Base-by-base conservation (phyloP, 306 rosid genomes). In the Pterocarpus macrocarpus region DNA sequence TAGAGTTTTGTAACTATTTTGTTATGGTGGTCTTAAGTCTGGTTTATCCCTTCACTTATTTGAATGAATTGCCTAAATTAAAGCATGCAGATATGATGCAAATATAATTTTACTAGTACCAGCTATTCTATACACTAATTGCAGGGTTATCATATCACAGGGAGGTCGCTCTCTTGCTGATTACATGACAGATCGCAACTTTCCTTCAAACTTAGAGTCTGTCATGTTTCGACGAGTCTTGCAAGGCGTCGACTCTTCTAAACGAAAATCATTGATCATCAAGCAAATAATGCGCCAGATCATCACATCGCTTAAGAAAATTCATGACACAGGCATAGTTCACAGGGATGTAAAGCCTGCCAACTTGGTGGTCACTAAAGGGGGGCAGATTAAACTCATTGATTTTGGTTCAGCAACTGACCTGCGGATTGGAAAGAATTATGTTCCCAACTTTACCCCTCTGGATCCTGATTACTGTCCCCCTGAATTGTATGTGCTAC, bases 401-500 rank as follows among this genome's bases (percentile, higher is more conserved):
- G 94, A 91, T 86, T 93, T 93, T n/a, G 97, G 97, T 80, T 87
- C 96, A 28, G 92, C 97, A 57, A 83, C 96, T 2, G 97, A 89
- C 82, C 92, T 93, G 39, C 82, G 96, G 63, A 89, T 93, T 36
- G 96, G 97, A 61, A 93, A 91, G 89, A 93, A 93, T 87, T 93
- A 88, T 28, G 80, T 82, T 13, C 94, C 96, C 5, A 73, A 85
- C 55, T 70, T 56, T 44, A 80, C 84, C 77, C 79, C 90, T 62
- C 84, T 93, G 67, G 97, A 93, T 81, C 97, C 92, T 2, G 90
- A 90, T 55, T 93, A 80, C 81, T 93, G 96, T 58, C 97, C 96
- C 62, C 94, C 96, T 11, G 97, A 93, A 66, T 76, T 91, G 7
- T 93, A 77, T 16, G 96, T 91, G 57, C 84, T 93, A 73, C 97